phyloP scores from a whole-genome alignment of 371 early-diverging fungal species.

The Zopfochytrium polystomum region DNA sequence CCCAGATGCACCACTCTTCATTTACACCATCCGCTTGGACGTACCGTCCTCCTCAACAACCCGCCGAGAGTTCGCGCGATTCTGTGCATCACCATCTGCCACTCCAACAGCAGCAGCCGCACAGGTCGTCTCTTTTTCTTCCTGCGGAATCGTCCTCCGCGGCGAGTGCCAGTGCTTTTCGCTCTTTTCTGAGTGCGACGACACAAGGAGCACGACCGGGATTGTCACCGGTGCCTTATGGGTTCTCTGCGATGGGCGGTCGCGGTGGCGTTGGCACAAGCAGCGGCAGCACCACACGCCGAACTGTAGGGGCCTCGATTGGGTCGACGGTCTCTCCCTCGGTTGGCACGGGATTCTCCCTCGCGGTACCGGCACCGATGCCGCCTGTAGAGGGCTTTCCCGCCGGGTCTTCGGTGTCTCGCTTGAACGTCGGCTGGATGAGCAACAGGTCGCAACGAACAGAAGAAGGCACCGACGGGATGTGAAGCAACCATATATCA shows the following conservation, averaged over 20 bases:
- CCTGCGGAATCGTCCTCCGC: not conserved
- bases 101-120: not conserved
- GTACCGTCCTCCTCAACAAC: not conserved
- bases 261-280: not conserved
- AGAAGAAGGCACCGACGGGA: too few relatives aligned
- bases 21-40: not conserved
- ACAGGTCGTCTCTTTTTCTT: not conserved
- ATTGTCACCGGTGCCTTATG: not conserved
- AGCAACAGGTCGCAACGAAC: too few relatives aligned
- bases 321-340: too few relatives aligned
- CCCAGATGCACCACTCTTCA: not conserved
- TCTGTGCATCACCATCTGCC: not conserved
- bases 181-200: not conserved
- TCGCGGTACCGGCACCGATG: not conserved
- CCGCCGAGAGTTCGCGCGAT: not conserved
- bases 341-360: too few relatives aligned
- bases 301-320: too few relatives aligned
- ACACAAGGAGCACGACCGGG: not conserved
- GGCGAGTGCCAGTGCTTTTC: not conserved
- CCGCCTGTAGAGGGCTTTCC: not conserved
- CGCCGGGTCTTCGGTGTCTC: not conserved
- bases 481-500: too few relatives aligned
- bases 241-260: not conserved
- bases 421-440: too few relatives aligned
- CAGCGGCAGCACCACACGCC: slow-evolving; percentile 1